Evolutionary conservation across 306 rosid species (phyloP).

Genomic region (Trifolium repens): DNA sequence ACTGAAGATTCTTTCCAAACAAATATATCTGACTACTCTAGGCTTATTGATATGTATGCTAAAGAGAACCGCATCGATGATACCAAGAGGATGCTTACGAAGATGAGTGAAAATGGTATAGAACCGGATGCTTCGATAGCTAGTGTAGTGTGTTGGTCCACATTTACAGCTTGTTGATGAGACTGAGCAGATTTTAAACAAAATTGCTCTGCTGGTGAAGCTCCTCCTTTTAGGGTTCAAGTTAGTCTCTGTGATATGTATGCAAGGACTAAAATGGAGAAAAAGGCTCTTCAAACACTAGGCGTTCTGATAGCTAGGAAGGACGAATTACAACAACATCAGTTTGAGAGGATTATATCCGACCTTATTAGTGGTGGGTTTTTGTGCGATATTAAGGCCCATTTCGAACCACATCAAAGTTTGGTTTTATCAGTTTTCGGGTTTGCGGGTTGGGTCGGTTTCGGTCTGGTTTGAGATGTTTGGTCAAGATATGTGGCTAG

Average conservation of each 20-base stretch:
- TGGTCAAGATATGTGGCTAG: too few relatives aligned
- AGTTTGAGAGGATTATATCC: conserved; percentile 63
- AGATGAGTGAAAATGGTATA: conserved; percentile 71
- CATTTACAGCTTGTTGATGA: conserved; percentile 86
- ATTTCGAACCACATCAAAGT: too few relatives aligned
- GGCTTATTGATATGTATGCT: conserved; percentile 72
- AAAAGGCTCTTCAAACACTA: conserved; percentile 77
- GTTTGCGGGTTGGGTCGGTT: too few relatives aligned
- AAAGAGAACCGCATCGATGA: conserved; percentile 65
- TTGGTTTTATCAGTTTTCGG: too few relatives aligned
- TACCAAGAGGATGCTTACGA: conserved; percentile 74
- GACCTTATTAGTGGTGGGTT: conserved; percentile 70
- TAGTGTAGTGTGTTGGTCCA: conserved; percentile 61
- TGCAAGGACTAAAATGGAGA: conserved; percentile 71
- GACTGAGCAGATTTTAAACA: conserved; percentile 75
- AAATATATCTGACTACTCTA: conserved; percentile 68
- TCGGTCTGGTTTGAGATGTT: too few relatives aligned
- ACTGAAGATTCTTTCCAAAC: conserved; percentile 80
- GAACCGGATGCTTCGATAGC: conserved; percentile 60
- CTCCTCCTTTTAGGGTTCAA: conserved; percentile 76
- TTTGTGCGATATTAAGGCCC: conserved; percentile 48
- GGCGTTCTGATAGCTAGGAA: conserved; percentile 75
- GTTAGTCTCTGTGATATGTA: conserved; percentile 86
- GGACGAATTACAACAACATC: conserved; percentile 56
- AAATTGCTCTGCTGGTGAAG: conserved; percentile 73